These are phyloP conservation scores for Schizothecium vesticola DNA, from an alignment of 495 filamentous ascomycete genomes.

Conservation along the genomic window DNA sequence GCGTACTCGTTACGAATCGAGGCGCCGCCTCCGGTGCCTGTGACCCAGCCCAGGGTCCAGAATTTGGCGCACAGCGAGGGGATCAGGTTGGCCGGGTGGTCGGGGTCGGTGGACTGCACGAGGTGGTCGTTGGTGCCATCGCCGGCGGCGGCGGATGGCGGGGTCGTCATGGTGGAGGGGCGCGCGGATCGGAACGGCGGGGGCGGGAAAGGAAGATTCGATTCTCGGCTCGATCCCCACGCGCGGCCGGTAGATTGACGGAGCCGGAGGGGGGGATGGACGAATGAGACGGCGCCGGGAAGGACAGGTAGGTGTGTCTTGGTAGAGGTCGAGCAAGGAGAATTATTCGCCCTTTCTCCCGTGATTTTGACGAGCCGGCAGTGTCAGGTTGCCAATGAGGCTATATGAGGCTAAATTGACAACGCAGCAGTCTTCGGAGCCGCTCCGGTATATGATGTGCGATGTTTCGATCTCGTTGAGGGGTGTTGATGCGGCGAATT, in stretches of 20 bases:
- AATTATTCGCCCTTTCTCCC: slow-evolving; percentile 7
- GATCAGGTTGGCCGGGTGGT: slow-evolving; percentile 93
- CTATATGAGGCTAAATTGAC: slow-evolving; percentile 34
- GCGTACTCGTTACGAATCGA: slow-evolving; percentile 64
- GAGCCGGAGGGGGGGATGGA: background rate
- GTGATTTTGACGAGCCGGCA: slow-evolving; percentile 17
- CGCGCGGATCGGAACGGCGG: background rate
- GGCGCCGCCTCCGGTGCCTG: slow-evolving; percentile 89
- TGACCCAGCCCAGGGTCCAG: slow-evolving; percentile 94
- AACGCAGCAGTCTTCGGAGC: slow-evolving; percentile 14
- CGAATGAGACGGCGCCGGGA: background rate
- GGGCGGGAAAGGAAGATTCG: background rate
- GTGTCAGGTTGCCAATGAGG: slow-evolving; percentile 23
- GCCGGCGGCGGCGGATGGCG: slow-evolving; percentile 1
- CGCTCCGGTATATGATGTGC: background rate
- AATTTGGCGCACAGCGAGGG: slow-evolving; percentile 88
- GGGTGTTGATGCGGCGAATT: slow-evolving; percentile 1
- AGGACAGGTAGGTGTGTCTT: slow-evolving; percentile 7
- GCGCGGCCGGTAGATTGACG: background rate
- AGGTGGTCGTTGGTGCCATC: slow-evolving; percentile 64
- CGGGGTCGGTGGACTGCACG: slow-evolving; percentile 61
- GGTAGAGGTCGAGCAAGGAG: background rate
- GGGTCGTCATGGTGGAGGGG: background rate
- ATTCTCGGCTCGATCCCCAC: background rate
- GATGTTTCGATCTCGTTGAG: background rate